Evolutionary conservation across 495 filamentous ascomycete species (phyloP).

Genomic region (Neurospora sp.): DNA sequence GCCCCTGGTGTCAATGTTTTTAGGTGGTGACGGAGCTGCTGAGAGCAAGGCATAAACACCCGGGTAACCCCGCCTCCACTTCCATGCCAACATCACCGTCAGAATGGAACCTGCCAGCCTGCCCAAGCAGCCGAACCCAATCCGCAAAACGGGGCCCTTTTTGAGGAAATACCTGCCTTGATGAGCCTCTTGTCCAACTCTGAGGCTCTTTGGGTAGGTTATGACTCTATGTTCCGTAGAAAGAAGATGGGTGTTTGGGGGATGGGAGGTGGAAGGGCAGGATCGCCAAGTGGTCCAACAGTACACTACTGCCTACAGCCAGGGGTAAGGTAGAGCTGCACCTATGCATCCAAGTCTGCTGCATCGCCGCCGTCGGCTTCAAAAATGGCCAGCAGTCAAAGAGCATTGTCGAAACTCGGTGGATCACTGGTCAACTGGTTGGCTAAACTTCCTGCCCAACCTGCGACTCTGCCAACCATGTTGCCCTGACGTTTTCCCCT

Average conservation of each 20-base stretch:
- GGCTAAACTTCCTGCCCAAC: neutral
- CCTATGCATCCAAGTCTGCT: neutral
- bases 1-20: neutral
- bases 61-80: neutral
- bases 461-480: neutral
- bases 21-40: neutral
- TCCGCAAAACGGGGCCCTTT: neutral
- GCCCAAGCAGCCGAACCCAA: neutral
- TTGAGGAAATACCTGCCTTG: neutral
- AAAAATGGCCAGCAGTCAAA: neutral
- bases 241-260: neutral
- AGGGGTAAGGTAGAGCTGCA: neutral
- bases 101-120: neutral
- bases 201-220: neutral
- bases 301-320: neutral
- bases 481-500: neutral
- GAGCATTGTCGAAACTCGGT: neutral
- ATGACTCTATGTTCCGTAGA: neutral
- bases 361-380: neutral
- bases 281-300: neutral
- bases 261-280: neutral
- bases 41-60: neutral
- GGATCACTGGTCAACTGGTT: neutral
- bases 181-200: neutral
- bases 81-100: neutral